phyloP scores from a whole-genome alignment of 2,329 filamentous ascomycete species.

The Zasmidium cellare region DNA sequence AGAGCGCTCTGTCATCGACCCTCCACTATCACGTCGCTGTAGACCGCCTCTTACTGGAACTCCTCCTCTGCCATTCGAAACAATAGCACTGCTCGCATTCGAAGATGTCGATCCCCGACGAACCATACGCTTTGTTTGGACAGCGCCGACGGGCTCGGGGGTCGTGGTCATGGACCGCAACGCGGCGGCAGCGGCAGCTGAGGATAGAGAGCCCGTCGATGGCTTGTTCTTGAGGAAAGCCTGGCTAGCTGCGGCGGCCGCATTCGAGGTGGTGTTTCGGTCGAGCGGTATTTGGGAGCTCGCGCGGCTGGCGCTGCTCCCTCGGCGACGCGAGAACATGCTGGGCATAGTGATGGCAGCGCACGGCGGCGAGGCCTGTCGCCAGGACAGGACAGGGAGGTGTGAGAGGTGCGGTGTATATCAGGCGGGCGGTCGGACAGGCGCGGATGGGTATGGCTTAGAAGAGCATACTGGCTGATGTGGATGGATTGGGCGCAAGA shows the following conservation, averaged over 20 bases:
- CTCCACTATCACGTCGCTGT: conserved; percentile 66
- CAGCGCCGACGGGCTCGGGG: conserved; percentile 75
- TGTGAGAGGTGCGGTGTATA: neutral
- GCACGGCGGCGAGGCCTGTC: neutral
- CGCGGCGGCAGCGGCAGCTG: conserved; percentile 82
- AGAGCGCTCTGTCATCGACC: conserved; percentile 85
- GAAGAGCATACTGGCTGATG: neutral
- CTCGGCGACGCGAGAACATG: conserved; percentile 18
- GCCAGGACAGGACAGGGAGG: neutral
- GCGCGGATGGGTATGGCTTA: neutral
- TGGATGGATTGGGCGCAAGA: neutral
- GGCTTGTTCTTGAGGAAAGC: conserved; percentile 72
- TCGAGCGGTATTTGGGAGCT: conserved; percentile 42
- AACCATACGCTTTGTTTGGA: conserved; percentile 83
- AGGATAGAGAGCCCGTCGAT: conserved; percentile 69
- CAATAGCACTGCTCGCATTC: conserved; percentile 50
- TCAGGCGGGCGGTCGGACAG: neutral
- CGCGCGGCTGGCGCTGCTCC: conserved; percentile 19
- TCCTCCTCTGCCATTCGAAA: conserved; percentile 22
- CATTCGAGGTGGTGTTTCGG: conserved; percentile 69
- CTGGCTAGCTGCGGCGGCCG: conserved; percentile 72
- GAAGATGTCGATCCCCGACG: conserved; percentile 75
- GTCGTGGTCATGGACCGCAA: conserved; percentile 75
- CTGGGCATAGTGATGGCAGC: neutral
- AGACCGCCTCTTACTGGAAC: conserved; percentile 46